Evolutionary conservation across 2,329 filamentous ascomycete genomes (phyloP).

Genomic region (Fusarium goolgardi): DNA sequence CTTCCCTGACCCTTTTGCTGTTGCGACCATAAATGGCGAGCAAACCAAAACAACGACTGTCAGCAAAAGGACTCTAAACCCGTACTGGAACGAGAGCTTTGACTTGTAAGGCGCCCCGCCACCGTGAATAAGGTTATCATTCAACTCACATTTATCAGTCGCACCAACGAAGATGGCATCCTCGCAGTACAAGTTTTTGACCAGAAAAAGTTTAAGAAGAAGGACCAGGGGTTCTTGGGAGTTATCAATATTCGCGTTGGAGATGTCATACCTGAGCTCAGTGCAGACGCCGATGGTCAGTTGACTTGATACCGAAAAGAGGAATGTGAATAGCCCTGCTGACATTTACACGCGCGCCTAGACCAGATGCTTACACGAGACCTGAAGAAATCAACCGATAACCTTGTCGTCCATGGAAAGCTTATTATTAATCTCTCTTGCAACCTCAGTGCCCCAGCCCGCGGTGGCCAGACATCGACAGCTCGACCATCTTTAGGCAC

Average conservation of each 20-base stretch:
- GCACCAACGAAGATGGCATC: slow-evolving; percentile 94
- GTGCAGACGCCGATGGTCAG: slow-evolving; percentile 90
- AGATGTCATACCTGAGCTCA: slow-evolving; percentile 86
- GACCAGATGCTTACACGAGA: slow-evolving; percentile 99
- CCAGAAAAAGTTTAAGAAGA: slow-evolving; percentile 99
- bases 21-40: slow-evolving; percentile 96
- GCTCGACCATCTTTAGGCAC: slow-evolving; percentile 60
- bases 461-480: slow-evolving; percentile 59
- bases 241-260: slow-evolving; percentile 98
- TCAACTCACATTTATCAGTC: slow-evolving; percentile 63
- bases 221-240: slow-evolving; percentile 98
- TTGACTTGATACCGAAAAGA: slow-evolving; percentile 37
- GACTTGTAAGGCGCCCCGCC: slow-evolving; percentile 79
- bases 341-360: slow-evolving; percentile 53
- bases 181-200: slow-evolving; percentile 98
- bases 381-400: slow-evolving; percentile 97
- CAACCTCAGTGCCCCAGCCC: slow-evolving; percentile 79
- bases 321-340: slow-evolving; percentile 47
- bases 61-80: slow-evolving; percentile 96
- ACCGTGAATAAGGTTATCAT: slow-evolving; percentile 15
- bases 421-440: slow-evolving; percentile 96
- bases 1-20: slow-evolving; percentile 97
- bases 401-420: slow-evolving; percentile 96
- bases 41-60: slow-evolving; percentile 98
- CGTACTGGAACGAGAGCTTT: slow-evolving; percentile 99